A percentile compares a stretch with the other conserved stretches of the same genome.
Evolutionary conservation across 2,329 filamentous ascomycete species (phyloP).

Genomic region (Pseudomassariella vexata): DNA sequence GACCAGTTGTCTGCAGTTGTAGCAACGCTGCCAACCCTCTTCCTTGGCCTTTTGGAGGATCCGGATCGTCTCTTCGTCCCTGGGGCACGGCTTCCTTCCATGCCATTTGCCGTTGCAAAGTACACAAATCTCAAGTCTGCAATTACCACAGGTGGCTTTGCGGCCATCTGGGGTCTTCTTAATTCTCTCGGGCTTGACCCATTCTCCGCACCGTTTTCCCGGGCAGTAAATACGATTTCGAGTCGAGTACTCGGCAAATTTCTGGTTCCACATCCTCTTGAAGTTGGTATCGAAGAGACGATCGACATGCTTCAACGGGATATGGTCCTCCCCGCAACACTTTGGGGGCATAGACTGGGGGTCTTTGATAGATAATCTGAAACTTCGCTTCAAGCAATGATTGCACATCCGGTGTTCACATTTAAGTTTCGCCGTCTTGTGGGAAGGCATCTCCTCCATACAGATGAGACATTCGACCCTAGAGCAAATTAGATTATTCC

Average conservation of each 20-base stretch:
- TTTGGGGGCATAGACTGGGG: conserved; percentile 78
- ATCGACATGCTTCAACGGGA: conserved; percentile 72
- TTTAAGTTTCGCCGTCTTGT: conserved; percentile 63
- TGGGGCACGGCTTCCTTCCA: conserved; percentile 60
- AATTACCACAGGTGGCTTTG: conserved; percentile 65
- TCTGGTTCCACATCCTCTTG: conserved; percentile 75
- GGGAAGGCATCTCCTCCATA: conserved; percentile 52
- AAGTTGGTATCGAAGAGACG: conserved; percentile 67
- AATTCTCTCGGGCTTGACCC: conserved; percentile 71
- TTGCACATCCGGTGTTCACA: conserved; percentile 82
- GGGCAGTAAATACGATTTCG: conserved; percentile 76
- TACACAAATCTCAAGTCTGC: conserved; percentile 69
- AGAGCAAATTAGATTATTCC: conserved; percentile 12
- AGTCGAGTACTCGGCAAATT: conserved; percentile 70
- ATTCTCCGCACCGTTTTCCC: conserved; percentile 64
- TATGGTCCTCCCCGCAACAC: conserved; percentile 70
- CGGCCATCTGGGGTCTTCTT: conserved; percentile 51
- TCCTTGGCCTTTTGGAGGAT: conserved; percentile 61
- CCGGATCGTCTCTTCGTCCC: conserved; percentile 59
- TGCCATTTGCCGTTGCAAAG: conserved; percentile 73
- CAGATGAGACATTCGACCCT: conserved; percentile 68
- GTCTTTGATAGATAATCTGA: conserved; percentile 70
- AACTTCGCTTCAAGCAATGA: conserved; percentile 66
- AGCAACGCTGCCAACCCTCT: conserved; percentile 71
- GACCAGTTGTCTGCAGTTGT: conserved; percentile 66